phyloP scores from a whole-genome alignment of 1,284 basidiomycete species.

The Golubevia sp. region DNA sequence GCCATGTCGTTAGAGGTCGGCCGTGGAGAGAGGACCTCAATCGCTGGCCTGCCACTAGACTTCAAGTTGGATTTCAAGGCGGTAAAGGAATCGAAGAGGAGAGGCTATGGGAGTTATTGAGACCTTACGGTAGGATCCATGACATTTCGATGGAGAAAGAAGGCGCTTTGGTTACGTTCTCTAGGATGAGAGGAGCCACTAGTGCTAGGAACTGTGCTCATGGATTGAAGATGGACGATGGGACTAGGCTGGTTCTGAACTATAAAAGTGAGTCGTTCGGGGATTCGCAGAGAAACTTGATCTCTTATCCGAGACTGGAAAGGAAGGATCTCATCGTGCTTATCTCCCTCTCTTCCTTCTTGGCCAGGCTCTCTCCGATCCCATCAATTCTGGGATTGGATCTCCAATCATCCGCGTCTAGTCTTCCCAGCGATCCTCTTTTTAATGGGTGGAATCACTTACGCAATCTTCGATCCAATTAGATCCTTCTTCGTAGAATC shows the following conservation, averaged over 20 bases:
- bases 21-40: slow-evolving; percentile 51
- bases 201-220: slow-evolving; percentile 46
- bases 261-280: slow-evolving; percentile 23
- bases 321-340: too few species aligned
- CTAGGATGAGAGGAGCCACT: slow-evolving; percentile 39
- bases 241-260: slow-evolving; percentile 36
- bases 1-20: slow-evolving; percentile 45
- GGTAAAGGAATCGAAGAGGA: slow-evolving; percentile 36
- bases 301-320: background rate
- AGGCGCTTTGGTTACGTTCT: slow-evolving; percentile 32
- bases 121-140: slow-evolving; percentile 47
- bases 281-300: too few species aligned
- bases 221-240: slow-evolving; percentile 28
- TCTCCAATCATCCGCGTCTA: slow-evolving; percentile 40
- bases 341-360: too few species aligned
- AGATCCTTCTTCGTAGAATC: slow-evolving; percentile 46
- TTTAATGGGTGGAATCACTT: slow-evolving; percentile 44
- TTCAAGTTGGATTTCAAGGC: slow-evolving; percentile 40
- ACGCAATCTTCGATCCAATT: slow-evolving; percentile 46
- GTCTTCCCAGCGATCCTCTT: slow-evolving; percentile 45
- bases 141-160: slow-evolving; percentile 20
- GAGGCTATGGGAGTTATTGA: slow-evolving; percentile 38
- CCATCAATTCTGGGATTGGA: slow-evolving; percentile 46
- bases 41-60: slow-evolving; percentile 32
- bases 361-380: slow-evolving; percentile 18